Conservation (phyloP, 2,329 filamentous ascomycete genomes). For the Arthrobotrys megalospora region DNA sequence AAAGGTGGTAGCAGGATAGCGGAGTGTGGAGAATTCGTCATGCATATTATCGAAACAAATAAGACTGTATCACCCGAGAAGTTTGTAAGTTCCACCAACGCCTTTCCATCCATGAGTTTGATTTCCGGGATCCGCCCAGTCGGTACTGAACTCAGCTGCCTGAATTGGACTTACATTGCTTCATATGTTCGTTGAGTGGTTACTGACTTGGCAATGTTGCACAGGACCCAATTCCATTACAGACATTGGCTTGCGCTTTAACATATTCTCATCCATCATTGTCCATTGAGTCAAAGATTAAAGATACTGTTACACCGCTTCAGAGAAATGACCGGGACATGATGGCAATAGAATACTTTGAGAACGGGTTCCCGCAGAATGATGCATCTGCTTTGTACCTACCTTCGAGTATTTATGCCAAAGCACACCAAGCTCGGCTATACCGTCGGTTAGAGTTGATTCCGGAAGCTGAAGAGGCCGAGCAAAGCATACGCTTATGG, state of each 20-base stretch:
- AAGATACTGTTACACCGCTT: conserved; percentile 55
- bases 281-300: conserved; percentile 39
- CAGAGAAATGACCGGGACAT: conserved; percentile 45
- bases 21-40: conserved; percentile 51
- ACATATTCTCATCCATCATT: conserved; percentile 56
- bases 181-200: conserved; percentile 12
- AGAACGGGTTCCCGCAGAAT: conserved; percentile 52
- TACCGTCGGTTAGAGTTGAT: conserved; percentile 38
- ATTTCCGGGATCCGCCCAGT: conserved; percentile 31
- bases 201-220: conserved; percentile 35
- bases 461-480: conserved; percentile 40
- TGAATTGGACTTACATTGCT: conserved; percentile 7
- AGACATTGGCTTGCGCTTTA: conserved; percentile 56
- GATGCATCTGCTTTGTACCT: conserved; percentile 38
- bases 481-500: conserved; percentile 48
- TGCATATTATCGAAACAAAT: conserved; percentile 60
- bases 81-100: conserved; percentile 55
- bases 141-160: conserved; percentile 26
- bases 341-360: conserved; percentile 59
- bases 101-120: conserved; percentile 20
- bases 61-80: conserved; percentile 59
- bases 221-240: conserved; percentile 59
- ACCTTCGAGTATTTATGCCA: conserved; percentile 54
- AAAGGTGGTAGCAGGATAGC: conserved; percentile 56
- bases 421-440: conserved; percentile 52